Conservation (phyloP, 2,329 filamentous ascomycete species). For the Fusarium virguliforme region DNA sequence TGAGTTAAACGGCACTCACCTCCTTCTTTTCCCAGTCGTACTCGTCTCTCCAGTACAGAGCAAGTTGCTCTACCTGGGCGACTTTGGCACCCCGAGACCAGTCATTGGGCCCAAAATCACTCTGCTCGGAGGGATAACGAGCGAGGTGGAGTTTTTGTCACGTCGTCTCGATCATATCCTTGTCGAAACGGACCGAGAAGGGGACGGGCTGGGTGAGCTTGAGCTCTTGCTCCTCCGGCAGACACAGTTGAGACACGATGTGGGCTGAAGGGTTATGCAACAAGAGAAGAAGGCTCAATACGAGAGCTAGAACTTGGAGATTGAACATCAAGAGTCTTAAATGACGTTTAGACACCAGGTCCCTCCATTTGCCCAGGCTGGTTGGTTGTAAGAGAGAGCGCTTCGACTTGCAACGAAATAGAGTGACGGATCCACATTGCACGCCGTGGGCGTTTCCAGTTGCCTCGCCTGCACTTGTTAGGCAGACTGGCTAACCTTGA, state of each 20-base stretch:
- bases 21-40: background rate
- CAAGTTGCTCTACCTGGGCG: background rate
- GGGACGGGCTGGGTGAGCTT: background rate
- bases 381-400: background rate
- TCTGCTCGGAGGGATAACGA: background rate
- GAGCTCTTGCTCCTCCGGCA: background rate
- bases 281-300: background rate
- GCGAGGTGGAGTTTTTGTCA: background rate
- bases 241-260: background rate
- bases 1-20: background rate
- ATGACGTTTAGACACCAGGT: background rate
- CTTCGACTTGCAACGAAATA: background rate
- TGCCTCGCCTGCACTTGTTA: background rate
- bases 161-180: background rate
- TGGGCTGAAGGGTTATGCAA: background rate
- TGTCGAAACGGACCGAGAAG: background rate
- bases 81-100: background rate
- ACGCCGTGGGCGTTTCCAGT: background rate
- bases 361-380: background rate
- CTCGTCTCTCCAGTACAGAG: background rate
- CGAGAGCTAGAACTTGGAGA: background rate
- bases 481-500: too few relatives aligned
- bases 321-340: background rate
- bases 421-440: background rate
- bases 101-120: background rate